These are phyloP conservation scores for Gremmenia infestans DNA, from an alignment of 2,329 filamentous ascomycete species.

Conservation along the genomic window DNA sequence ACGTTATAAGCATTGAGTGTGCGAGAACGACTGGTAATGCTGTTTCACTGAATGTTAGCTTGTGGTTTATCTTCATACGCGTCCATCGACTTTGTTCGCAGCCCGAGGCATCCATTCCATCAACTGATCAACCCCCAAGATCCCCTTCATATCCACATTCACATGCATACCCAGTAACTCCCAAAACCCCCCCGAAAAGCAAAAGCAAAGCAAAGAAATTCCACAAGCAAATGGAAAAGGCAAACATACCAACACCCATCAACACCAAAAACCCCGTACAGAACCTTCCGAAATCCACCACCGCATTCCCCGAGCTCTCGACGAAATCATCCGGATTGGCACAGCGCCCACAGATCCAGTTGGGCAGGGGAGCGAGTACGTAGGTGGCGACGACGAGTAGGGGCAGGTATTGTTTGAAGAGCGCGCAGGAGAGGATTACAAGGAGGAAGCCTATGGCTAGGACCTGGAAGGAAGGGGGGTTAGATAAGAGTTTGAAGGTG, in stretches of 20 bases:
- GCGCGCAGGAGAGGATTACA: constrained; percentile 93
- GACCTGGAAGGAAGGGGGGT: constrained; percentile 47
- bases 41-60: constrained; percentile 33
- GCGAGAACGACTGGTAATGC: constrained; percentile 85
- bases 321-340: constrained; percentile 91
- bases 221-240: background rate
- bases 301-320: constrained; percentile 72
- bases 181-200: too few species aligned
- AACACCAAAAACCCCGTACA: constrained; percentile 92
- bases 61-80: too few species aligned
- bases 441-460: constrained; percentile 98
- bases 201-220: too few species aligned
- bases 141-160: too few species aligned
- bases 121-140: background rate
- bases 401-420: constrained; percentile 92
- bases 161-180: too few species aligned
- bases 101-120: background rate
- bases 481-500: background rate
- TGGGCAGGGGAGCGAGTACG: constrained; percentile 86
- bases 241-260: constrained; percentile 85
- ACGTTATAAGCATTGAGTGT: constrained; percentile 75
- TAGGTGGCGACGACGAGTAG: constrained; percentile 95
- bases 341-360: constrained; percentile 90
- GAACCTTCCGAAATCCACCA: constrained; percentile 93
- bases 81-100: background rate